Conservation (phyloP, 495 filamentous ascomycete genomes). For the Trichoderma parareesei region DNA sequence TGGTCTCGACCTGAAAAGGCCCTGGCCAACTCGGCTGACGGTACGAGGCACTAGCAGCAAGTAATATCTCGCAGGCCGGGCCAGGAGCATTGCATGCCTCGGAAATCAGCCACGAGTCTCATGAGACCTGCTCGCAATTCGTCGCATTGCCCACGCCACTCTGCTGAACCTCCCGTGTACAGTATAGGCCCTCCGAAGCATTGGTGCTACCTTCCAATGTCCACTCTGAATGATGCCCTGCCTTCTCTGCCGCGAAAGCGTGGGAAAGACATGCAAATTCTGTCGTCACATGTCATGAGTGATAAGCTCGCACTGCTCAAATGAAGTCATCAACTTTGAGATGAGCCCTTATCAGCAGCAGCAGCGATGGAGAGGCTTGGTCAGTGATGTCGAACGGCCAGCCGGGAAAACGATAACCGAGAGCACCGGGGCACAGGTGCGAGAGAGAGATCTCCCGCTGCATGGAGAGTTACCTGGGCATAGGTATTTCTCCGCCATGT, state of each 20-base stretch:
- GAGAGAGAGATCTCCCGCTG: neutral
- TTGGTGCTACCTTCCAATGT: too few species aligned
- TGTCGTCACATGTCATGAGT: neutral
- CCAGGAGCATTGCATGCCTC: neutral
- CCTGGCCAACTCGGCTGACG: neutral
- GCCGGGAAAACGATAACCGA: neutral
- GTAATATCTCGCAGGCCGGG: neutral
- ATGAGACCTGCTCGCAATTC: neutral
- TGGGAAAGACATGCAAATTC: neutral
- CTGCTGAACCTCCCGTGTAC: too few species aligned
- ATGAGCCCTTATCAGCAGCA: constrained; percentile 2
- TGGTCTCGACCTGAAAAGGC: constrained; percentile 8
- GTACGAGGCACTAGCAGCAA: neutral
- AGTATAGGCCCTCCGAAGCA: too few species aligned
- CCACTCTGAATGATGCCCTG: too few species aligned
- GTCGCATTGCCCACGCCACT: neutral
- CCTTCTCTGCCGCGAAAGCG: too few species aligned
- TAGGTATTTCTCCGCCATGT: constrained; percentile 7
- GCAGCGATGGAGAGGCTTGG: neutral
- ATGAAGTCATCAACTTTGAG: neutral
- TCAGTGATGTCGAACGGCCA: neutral
- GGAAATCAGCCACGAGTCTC: neutral
- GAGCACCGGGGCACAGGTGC: neutral
- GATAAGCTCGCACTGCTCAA: neutral
- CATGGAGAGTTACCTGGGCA: neutral